These are phyloP conservation scores for Rhododendron williamsianum DNA, from an alignment of 148 eudicot species.

Conservation along the genomic window DNA sequence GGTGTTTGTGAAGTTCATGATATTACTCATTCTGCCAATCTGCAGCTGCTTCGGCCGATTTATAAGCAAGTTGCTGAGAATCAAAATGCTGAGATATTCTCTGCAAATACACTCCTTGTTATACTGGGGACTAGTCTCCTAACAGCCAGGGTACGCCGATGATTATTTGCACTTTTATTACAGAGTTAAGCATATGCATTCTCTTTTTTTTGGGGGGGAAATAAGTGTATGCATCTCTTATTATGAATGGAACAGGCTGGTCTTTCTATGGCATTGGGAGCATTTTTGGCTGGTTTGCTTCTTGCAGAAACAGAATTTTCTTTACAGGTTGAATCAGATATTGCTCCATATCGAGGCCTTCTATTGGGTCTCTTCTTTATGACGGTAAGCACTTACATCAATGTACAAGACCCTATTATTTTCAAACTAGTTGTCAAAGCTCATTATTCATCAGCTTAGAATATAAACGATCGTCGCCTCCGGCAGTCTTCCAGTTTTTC, in stretches of 20 bases:
- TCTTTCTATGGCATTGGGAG: slow-evolving; percentile 97
- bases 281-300: slow-evolving; percentile 98
- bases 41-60: slow-evolving; percentile 96
- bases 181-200: background rate
- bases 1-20: background rate
- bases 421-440: background rate
- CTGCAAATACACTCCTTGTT: slow-evolving; percentile 94
- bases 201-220: background rate
- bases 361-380: slow-evolving; percentile 95
- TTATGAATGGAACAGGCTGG: slow-evolving; percentile 70
- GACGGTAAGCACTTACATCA: slow-evolving; percentile 53
- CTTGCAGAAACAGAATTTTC: slow-evolving; percentile 98
- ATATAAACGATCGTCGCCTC: background rate
- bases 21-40: slow-evolving; percentile 14
- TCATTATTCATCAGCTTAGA: background rate
- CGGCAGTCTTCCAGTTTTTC: background rate
- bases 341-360: slow-evolving; percentile 99
- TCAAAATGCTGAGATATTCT: slow-evolving; percentile 97
- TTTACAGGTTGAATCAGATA: slow-evolving; percentile 97
- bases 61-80: slow-evolving; percentile 95
- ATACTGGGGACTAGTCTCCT: slow-evolving; percentile 95
- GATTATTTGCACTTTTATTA: background rate
- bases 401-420: background rate
- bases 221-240: slow-evolving; percentile 8
- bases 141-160: slow-evolving; percentile 76